These are phyloP conservation scores for Zasmidium angulare DNA, from an alignment of 2,329 filamentous ascomycete species.

Conservation along the genomic window DNA sequence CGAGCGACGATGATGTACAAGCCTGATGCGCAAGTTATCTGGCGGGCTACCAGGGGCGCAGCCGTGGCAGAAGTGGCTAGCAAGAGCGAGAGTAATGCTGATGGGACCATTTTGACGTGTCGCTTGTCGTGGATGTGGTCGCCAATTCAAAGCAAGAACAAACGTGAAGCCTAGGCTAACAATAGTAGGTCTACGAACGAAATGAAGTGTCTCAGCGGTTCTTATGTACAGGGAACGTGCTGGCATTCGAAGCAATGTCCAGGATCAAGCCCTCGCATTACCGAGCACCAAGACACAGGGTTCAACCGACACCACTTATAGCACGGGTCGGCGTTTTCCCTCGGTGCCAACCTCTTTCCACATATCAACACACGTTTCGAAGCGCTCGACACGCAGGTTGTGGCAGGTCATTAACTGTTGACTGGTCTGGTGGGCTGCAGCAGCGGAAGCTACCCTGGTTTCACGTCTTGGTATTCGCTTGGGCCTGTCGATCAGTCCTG, in stretches of 20 bases:
- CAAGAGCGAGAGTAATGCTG: constrained; percentile 7
- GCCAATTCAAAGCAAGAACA: neutral
- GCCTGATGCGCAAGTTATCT: constrained; percentile 23
- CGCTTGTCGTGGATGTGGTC: no score
- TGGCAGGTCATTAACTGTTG: neutral
- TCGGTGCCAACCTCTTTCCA: neutral
- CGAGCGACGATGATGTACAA: constrained; percentile 41
- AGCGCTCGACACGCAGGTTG: neutral
- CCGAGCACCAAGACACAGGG: neutral
- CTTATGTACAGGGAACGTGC: neutral
- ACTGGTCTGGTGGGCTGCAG: neutral
- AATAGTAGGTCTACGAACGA: neutral
- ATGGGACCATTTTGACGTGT: constrained; percentile 13
- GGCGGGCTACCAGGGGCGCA: constrained; percentile 19
- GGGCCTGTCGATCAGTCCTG: neutral
- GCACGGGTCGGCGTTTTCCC: no score
- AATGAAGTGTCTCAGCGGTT: neutral
- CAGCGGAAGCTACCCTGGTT: neutral
- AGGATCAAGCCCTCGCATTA: neutral
- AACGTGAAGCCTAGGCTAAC: neutral
- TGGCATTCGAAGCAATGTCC: neutral
- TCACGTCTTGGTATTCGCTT: neutral
- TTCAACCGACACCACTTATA: neutral
- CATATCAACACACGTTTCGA: neutral
- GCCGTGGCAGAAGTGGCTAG: constrained; percentile 15